Evolutionary conservation across 192 early-diverging fungal species (phyloP).

Genomic region (Allomyces macrogynus): DNA sequence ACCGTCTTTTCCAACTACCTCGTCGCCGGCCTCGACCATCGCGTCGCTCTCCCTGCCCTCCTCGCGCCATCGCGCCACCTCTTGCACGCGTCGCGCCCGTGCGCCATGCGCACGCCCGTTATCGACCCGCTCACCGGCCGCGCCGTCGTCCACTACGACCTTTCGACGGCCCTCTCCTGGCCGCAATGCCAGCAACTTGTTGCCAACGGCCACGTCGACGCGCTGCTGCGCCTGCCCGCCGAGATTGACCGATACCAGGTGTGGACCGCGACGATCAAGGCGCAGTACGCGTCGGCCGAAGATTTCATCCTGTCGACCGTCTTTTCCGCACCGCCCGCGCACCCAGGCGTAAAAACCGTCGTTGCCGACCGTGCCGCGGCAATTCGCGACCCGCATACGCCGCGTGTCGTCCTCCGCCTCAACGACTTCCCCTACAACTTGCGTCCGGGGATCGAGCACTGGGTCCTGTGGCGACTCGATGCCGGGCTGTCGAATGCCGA

Average conservation of each 20-base stretch:
- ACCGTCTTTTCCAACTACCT: no score
- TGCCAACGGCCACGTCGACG: no score
- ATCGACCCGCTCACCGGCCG: no score
- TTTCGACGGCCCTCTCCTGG: no score
- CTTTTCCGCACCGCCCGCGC: neutral
- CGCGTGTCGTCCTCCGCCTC: conserved; percentile 8
- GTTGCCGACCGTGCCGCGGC: no score
- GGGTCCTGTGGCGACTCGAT: conserved; percentile 19
- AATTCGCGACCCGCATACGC: neutral
- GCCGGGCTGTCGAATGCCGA: conserved; percentile 11
- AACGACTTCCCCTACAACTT: conserved; percentile 19
- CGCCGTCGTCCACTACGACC: no score
- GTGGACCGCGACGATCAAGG: neutral
- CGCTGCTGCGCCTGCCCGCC: neutral
- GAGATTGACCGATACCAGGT: neutral
- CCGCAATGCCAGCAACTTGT: no score
- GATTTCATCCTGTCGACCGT: neutral
- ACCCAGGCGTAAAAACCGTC: neutral
- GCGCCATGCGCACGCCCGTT: no score
- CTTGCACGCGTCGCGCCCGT: no score
- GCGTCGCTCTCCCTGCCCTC: no score
- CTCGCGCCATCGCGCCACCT: no score
- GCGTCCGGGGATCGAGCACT: conserved; percentile 14
- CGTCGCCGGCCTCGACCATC: no score
- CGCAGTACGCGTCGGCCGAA: neutral